A percentile compares a stretch with the other conserved stretches of the same genome.
phyloP scores from a whole-genome alignment of 2,329 filamentous ascomycete genomes.

The Cytospora leucostoma region DNA sequence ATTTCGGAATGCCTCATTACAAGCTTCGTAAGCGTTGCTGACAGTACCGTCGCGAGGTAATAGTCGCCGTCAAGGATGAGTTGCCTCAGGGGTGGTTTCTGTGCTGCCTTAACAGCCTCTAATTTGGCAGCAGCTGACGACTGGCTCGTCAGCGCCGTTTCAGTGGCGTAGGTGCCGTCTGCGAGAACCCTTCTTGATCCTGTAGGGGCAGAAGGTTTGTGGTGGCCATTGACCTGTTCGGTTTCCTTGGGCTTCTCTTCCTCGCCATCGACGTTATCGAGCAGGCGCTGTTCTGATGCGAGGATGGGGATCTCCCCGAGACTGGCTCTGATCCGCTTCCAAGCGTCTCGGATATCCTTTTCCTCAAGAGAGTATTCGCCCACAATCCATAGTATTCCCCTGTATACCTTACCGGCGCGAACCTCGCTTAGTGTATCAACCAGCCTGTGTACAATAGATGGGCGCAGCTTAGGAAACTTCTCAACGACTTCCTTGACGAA shows the following conservation, averaged over 20 bases:
- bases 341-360: slow-evolving; percentile 91
- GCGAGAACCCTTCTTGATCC: slow-evolving; percentile 90
- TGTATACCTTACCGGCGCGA: slow-evolving; percentile 93
- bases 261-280: slow-evolving; percentile 79
- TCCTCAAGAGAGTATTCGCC: slow-evolving; percentile 95
- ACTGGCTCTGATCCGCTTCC: slow-evolving; percentile 92
- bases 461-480: slow-evolving; percentile 88
- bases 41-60: slow-evolving; percentile 92
- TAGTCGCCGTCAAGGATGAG: slow-evolving; percentile 97
- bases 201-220: slow-evolving; percentile 73
- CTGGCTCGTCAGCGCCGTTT: slow-evolving; percentile 91
- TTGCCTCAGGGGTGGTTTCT: slow-evolving; percentile 92
- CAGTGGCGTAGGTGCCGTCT: slow-evolving; percentile 96
- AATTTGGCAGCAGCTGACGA: slow-evolving; percentile 87
- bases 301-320: slow-evolving; percentile 96
- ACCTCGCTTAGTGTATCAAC: slow-evolving; percentile 92
- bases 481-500: slow-evolving; percentile 99
- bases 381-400: slow-evolving; percentile 95
- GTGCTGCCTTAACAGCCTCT: slow-evolving; percentile 94
- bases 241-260: slow-evolving; percentile 57
- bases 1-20: slow-evolving; percentile 98
- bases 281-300: slow-evolving; percentile 85
- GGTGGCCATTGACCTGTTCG: slow-evolving; percentile 75
- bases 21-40: slow-evolving; percentile 92
- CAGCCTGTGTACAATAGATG: slow-evolving; percentile 83